Evolutionary conservation across 805 yeast species (phyloP).

Genomic region (Hanseniaspora occidentalis): DNA sequence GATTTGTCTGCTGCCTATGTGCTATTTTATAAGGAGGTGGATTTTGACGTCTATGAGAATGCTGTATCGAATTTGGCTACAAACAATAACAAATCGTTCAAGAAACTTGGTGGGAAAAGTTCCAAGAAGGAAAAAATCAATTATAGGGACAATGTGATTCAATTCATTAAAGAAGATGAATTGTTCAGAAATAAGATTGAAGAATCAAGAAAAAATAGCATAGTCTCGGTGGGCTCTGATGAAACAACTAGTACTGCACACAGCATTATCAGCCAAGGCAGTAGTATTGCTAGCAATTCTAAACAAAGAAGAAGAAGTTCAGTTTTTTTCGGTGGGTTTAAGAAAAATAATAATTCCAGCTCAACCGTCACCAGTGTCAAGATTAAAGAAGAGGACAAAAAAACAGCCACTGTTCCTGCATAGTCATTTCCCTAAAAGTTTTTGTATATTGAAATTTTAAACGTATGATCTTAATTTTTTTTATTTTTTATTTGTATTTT

Average conservation of each 20-base stretch:
- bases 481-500: not conserved
- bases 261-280: not conserved
- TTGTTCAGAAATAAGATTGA: not conserved
- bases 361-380: not conserved
- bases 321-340: not conserved
- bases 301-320: not conserved
- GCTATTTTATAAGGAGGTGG: slow-evolving; percentile 60
- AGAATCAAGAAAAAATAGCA: not conserved
- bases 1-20: slow-evolving; percentile 89
- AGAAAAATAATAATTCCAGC: not conserved
- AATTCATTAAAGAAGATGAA: not conserved
- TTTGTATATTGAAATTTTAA: too few species aligned
- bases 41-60: too few species aligned
- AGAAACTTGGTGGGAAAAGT: not conserved
- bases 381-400: not conserved
- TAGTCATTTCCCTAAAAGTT: not conserved
- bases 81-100: not conserved
- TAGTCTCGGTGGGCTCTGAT: not conserved
- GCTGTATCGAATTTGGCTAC: too few species aligned
- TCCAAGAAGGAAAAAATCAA: not conserved
- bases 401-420: not conserved
- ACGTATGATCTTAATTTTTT: too few species aligned
- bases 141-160: not conserved
- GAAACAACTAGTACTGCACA: not conserved
- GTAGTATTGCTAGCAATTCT: not conserved